Conservation (phyloP, 148 eudicot genomes). For the Fagopyrum homotropicum region DNA sequence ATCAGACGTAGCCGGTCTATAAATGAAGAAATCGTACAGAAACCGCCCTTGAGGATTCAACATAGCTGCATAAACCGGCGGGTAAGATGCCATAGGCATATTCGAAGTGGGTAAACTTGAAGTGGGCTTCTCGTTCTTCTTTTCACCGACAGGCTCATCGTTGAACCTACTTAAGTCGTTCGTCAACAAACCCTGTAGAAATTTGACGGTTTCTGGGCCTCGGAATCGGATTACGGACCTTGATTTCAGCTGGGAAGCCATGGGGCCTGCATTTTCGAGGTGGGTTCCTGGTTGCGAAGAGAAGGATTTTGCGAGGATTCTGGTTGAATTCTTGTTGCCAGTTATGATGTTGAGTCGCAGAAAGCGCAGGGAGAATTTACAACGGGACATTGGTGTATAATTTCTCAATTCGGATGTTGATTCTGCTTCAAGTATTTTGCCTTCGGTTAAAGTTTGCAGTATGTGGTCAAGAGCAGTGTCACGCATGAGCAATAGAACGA, state of each 20-base stretch:
- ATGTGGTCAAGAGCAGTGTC: too few species aligned
- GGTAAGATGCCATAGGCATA: conserved; percentile 34
- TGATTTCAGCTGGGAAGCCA: conserved; percentile 59
- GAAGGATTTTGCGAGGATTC: conserved; percentile 14
- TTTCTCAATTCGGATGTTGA: background rate
- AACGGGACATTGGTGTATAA: conserved; percentile 3
- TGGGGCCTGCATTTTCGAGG: conserved; percentile 55
- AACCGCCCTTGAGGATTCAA: conserved; percentile 84
- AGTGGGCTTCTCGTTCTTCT: conserved; percentile 17
- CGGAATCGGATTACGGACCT: conserved; percentile 68
- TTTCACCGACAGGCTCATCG: conserved; percentile 20
- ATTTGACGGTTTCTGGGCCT: conserved; percentile 82
- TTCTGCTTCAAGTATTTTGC: background rate
- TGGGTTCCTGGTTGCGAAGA: conserved; percentile 30
- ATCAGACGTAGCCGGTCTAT: conserved; percentile 44
- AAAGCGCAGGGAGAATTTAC: conserved; percentile 4
- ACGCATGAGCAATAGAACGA: background rate
- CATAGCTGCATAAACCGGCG: conserved; percentile 70
- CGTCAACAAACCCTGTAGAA: conserved; percentile 72
- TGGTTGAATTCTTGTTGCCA: background rate
- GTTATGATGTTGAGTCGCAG: background rate
- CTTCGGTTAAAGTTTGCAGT: background rate
- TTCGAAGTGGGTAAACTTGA: conserved; percentile 44
- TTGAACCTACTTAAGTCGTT: conserved; percentile 61
- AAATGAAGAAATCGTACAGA: conserved; percentile 73